Conservation (phyloP, 2,329 filamentous ascomycete species). For the Ophiostoma australiae region DNA sequence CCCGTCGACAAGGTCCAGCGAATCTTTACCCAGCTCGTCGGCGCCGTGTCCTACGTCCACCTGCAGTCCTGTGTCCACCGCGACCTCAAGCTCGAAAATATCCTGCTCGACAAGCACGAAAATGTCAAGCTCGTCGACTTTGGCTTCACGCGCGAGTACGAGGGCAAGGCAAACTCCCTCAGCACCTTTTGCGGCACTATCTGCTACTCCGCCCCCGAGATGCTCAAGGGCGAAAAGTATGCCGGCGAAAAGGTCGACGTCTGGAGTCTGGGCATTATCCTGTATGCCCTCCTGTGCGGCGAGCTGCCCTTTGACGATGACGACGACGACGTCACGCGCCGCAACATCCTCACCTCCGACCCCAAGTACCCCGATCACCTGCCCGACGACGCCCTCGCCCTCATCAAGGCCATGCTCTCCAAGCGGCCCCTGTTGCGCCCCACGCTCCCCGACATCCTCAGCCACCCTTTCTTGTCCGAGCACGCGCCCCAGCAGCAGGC, state of each 20-base stretch:
- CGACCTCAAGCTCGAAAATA: conserved; percentile 94
- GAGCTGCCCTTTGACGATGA: conserved; percentile 96
- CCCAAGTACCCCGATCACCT: conserved; percentile 79
- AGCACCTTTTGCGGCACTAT: conserved; percentile 98
- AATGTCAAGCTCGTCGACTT: conserved; percentile 98
- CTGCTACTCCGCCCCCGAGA: conserved; percentile 96
- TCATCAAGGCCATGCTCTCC: conserved; percentile 77
- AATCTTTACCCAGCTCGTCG: conserved; percentile 92
- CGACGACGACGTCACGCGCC: conserved; percentile 80
- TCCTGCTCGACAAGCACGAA: conserved; percentile 90
- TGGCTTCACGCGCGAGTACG: conserved; percentile 95
- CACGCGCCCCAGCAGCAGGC: conserved; percentile 83
- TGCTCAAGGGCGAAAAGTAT: conserved; percentile 98
- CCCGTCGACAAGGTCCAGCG: conserved; percentile 83
- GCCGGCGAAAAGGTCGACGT: conserved; percentile 97
- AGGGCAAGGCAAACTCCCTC: conserved; percentile 87
- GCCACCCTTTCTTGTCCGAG: conserved; percentile 81
- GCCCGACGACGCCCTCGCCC: conserved; percentile 67
- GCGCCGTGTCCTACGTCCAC: conserved; percentile 92
- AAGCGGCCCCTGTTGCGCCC: conserved; percentile 84
- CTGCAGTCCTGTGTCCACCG: conserved; percentile 93
- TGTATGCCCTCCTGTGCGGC: conserved; percentile 75
- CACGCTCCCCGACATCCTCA: conserved; percentile 75
- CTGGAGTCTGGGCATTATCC: conserved; percentile 82
- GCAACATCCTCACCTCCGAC: conserved; percentile 77